phyloP scores from a whole-genome alignment of 805 yeast genomes.

The Yarrowia sp. region DNA sequence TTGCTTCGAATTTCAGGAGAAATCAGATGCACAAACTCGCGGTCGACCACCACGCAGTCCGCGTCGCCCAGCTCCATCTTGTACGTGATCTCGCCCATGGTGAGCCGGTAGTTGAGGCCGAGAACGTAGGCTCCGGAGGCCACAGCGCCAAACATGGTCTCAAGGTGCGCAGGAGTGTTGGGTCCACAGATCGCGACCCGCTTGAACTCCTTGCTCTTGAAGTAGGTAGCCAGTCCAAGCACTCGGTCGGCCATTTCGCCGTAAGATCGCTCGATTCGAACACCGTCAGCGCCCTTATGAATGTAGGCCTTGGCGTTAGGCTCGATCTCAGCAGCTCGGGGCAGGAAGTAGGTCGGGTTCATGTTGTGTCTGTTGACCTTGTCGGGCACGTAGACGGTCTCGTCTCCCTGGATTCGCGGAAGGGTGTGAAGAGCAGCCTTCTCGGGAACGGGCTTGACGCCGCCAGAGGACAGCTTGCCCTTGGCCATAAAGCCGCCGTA shows the following conservation, averaged over 20 bases:
- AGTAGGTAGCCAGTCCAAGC: conserved; percentile 36
- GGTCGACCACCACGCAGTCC: conserved; percentile 36
- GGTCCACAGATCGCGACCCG: conserved; percentile 39
- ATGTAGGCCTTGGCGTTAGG: conserved; percentile 40
- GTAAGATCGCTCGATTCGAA: conserved; percentile 33
- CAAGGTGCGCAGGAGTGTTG: conserved; percentile 42
- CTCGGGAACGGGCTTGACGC: neutral
- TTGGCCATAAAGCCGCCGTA: conserved; percentile 25
- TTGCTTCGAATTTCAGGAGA: conserved; percentile 19
- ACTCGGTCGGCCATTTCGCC: conserved; percentile 36
- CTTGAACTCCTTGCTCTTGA: conserved; percentile 33
- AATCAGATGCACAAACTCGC: conserved; percentile 34
- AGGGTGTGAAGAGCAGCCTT: neutral
- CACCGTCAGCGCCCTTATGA: conserved; percentile 32
- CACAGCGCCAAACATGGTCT: conserved; percentile 39
- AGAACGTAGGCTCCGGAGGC: conserved; percentile 40
- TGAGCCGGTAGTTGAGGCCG: conserved; percentile 40
- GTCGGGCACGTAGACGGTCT: conserved; percentile 19
- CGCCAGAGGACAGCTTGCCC: conserved; percentile 19
- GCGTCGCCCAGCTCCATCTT: conserved; percentile 37
- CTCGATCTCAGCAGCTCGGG: conserved; percentile 40
- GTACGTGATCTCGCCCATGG: conserved; percentile 36
- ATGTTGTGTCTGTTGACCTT: conserved; percentile 36
- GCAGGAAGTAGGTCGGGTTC: conserved; percentile 40
- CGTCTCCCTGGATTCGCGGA: conserved; percentile 2